Evolutionary conservation across 768 basidiomycete genomes (phyloP).

Genomic region (Amanita rubescens): DNA sequence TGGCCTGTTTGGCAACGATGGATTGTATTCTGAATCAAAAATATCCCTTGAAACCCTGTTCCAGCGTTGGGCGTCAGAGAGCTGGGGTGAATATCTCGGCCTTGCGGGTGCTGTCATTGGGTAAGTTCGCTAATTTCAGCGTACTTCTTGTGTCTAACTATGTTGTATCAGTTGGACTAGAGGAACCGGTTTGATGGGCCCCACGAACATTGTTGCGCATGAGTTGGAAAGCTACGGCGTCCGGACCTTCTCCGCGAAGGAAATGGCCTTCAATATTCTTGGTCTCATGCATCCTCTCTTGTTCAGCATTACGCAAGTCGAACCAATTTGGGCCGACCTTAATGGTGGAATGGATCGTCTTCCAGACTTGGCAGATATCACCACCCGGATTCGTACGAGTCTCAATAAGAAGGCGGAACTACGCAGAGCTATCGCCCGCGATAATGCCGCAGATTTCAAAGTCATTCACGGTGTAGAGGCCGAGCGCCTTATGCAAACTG

Average conservation of each 20-base stretch:
- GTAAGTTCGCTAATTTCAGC: conserved; percentile 34
- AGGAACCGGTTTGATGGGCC: conserved; percentile 94
- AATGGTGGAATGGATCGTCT: conserved; percentile 98
- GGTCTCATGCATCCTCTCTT: conserved; percentile 98
- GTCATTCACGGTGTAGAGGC: conserved; percentile 83
- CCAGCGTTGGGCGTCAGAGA: conserved; percentile 96
- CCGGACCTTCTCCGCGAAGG: conserved; percentile 97
- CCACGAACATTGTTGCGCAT: conserved; percentile 90
- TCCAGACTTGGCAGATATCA: conserved; percentile 90
- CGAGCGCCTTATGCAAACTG: conserved; percentile 86
- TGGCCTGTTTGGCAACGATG: conserved; percentile 96
- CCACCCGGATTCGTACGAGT: conserved; percentile 73
- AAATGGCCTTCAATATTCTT: conserved; percentile 99
- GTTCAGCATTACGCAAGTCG: conserved; percentile 98
- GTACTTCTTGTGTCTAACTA: conserved; percentile 7
- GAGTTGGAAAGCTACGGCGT: conserved; percentile 91
- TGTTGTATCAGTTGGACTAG: conserved; percentile 75
- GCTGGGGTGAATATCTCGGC: conserved; percentile 98
- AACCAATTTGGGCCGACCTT: conserved; percentile 98
- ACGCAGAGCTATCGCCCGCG: conserved; percentile 87
- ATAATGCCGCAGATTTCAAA: conserved; percentile 96
- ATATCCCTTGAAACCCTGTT: conserved; percentile 97
- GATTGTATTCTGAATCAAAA: conserved; percentile 97
- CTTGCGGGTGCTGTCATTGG: conserved; percentile 98
- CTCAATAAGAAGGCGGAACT: conserved; percentile 86